Evolutionary conservation across 768 basidiomycete species (phyloP), one percentile per base, ranked within the genome.

Genomic region (Tulasnella sp.): DNA sequence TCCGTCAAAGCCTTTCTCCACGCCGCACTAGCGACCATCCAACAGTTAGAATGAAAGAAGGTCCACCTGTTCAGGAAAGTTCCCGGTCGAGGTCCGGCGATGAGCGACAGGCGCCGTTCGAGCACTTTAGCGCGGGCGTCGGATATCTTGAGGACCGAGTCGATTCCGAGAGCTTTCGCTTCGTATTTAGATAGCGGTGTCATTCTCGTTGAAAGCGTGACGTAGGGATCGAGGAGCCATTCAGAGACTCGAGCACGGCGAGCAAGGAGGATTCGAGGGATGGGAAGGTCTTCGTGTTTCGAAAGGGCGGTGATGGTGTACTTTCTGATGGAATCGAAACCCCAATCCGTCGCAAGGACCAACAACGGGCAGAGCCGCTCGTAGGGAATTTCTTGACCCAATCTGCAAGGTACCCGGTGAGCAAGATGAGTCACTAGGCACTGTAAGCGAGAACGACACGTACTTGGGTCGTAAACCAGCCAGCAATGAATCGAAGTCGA

Each of bases 311-410:
- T 20, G 16, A 77, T 48, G 31, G 76, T 42, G 34, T 42, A 77
- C 2, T 77, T 48, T 24, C 76, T 34, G 37, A 77, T 54, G 34
- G 37, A 42, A 20, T 77, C 37, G n/a, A 77, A 50, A 18, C 28
- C 44, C 76, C 76, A 77, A 24, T 77, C 54, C 34, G 76, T 77
- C 3, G 76, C 42, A 37, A 77, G 76, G 54, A 77, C 76, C 8
- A 77, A 37, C 12, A 77, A 8, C 20, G 76, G 76, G 28, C 54
- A 50, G 4, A 77, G 31, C 31, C 50, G 76, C 28, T 77, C 54
- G 11, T 42, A 60, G 24, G 50, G 76, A n/a, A 54, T 54, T 77
- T 77, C 54, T 28, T 60, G 76, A 11, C 76, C 76, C 34, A 77
- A 31, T 54, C 76, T 77, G 44, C 22, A 37, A 28, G 20, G n/a